Evolutionary conservation across 257 asterid species (phyloP).

Genomic region (Buddleja alternifolia): DNA sequence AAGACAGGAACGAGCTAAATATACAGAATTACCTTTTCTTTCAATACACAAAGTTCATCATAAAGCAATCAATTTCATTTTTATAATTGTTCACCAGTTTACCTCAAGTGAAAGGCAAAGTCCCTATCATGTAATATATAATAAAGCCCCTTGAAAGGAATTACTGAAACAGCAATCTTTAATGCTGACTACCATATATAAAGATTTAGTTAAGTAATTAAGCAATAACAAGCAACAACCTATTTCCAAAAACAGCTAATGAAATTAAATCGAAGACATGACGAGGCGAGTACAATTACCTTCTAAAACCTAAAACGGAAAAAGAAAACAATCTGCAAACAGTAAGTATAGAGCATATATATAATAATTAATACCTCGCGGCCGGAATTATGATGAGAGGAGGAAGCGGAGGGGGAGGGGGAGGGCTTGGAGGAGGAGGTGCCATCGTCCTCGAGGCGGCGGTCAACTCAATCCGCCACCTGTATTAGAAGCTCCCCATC

Average conservation of each 20-base stretch:
- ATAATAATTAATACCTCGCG: slow-evolving; percentile 48
- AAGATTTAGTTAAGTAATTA: too few relatives aligned
- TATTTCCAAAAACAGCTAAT: too few relatives aligned
- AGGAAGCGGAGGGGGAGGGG: slow-evolving; percentile 42
- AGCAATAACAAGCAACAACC: too few relatives aligned
- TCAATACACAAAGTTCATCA: neutral
- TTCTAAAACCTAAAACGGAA: neutral
- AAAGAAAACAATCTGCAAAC: neutral
- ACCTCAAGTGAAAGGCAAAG: too few relatives aligned
- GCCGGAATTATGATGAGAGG: slow-evolving; percentile 54
- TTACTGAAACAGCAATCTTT: too few relatives aligned
- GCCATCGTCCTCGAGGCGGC: slow-evolving; percentile 24
- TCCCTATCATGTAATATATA: too few relatives aligned
- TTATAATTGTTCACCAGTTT: too few relatives aligned
- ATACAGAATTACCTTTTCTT: neutral
- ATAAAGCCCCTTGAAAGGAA: too few relatives aligned
- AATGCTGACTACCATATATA: too few relatives aligned
- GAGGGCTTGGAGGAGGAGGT: slow-evolving; percentile 43
- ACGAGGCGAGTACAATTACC: neutral
- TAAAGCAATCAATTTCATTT: too few relatives aligned
- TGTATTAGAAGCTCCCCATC: slow-evolving; percentile 75
- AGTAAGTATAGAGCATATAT: neutral
- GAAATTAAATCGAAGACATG: too few relatives aligned
- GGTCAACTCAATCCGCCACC: slow-evolving; percentile 48
- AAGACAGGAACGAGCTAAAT: slow-evolving; percentile 10